A percentile compares a stretch with the other conserved stretches of the same genome.
phyloP scores from a whole-genome alignment of 352 stramenopile genomes.

The Hyphochytrium catenoides region DNA sequence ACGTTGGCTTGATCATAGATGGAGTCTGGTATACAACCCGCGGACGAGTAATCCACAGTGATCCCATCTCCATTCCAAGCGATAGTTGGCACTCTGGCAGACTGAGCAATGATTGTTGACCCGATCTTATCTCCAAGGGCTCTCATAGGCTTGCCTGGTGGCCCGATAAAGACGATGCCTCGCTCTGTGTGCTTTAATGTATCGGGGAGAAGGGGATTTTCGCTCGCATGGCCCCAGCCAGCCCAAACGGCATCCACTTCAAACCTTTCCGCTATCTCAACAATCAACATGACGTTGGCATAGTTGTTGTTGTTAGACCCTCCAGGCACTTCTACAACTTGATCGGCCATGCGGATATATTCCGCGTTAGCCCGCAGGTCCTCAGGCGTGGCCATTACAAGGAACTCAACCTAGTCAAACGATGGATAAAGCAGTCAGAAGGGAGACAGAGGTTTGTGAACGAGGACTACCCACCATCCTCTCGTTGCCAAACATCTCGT shows the following conservation, averaged over 20 bases:
- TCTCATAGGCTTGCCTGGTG: slow-evolving; percentile 88
- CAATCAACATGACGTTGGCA: slow-evolving; percentile 96
- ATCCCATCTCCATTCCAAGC: slow-evolving; percentile 95
- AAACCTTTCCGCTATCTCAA: slow-evolving; percentile 89
- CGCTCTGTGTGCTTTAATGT: slow-evolving; percentile 62
- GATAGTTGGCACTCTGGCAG: slow-evolving; percentile 93
- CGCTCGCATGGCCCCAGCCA: slow-evolving; percentile 94
- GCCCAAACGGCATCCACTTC: slow-evolving; percentile 94
- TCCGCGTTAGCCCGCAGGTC: slow-evolving; percentile 97
- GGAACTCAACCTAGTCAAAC: slow-evolving; percentile 71
- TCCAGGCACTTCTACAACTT: slow-evolving; percentile 97
- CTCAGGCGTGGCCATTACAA: slow-evolving; percentile 99
- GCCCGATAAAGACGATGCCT: slow-evolving; percentile 96
- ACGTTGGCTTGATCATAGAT: slow-evolving; percentile 85
- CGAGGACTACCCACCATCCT: slow-evolving; percentile 28
- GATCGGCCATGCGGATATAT: slow-evolving; percentile 99
- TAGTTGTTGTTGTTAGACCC: slow-evolving; percentile 99
- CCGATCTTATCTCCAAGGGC: slow-evolving; percentile 99
- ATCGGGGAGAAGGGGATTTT: slow-evolving; percentile 93
- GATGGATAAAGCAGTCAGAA: too few relatives aligned
- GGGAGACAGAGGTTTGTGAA: too few relatives aligned
- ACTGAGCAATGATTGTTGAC: slow-evolving; percentile 98
- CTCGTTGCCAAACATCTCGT: slow-evolving; percentile 90
- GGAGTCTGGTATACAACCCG: slow-evolving; percentile 66
- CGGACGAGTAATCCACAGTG: slow-evolving; percentile 63